Base-by-base conservation (phyloP, 1,284 basidiomycete species). In the Gymnopus androsaceus region DNA sequence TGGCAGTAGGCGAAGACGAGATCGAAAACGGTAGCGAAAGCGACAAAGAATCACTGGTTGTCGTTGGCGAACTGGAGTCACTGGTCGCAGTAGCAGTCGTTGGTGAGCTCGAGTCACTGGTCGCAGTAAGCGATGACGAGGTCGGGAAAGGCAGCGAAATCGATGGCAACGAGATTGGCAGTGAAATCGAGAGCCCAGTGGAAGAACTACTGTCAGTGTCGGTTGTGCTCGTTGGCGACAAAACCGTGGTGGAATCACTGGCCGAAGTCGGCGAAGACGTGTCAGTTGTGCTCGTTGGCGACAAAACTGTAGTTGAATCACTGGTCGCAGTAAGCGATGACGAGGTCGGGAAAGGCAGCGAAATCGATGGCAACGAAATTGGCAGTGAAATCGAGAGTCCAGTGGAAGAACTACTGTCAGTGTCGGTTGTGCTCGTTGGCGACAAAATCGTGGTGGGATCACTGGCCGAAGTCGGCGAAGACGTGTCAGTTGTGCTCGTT, bases 261-360 rank as follows among this genome's bases (percentile, higher is more conserved):
- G 36, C 14, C 17, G 36, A 17, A 41, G 41, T n/a, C 14, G 41
- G 28, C 14, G 23, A 15, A 15, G 25, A 42, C n/a, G 6, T n/a
- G 14, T 25, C 41, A 12, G 8, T 14, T n/a, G n/a, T n/a, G 14
- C 41, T 42, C 23, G 41, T 42, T 25, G 23, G 25, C 12, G 12
- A 21, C 41, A n/a, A n/a, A n/a, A n/a, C n/a, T n/a, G n/a, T n/a
- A n/a, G n/a, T n/a, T n/a, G n/a, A n/a, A n/a, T n/a, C 36, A 38
- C 36, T 38, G 11, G 51, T 25, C 12, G 51, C 25, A 38, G 14
- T 28, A 42, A 17, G 21, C 28, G 51, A 51, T 34, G 23, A 28
- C 3, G 58, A 51, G 33, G 34, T 30, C 8, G 56, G n/a, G 15
- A 7, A 3, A 49, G 56, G 30, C 42, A 46, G 27, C 31, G 48